A percentile compares a stretch with the other conserved stretches of the same genome.
Conservation (phyloP, 257 asterid genomes). For the Osmanthus fragrans region DNA sequence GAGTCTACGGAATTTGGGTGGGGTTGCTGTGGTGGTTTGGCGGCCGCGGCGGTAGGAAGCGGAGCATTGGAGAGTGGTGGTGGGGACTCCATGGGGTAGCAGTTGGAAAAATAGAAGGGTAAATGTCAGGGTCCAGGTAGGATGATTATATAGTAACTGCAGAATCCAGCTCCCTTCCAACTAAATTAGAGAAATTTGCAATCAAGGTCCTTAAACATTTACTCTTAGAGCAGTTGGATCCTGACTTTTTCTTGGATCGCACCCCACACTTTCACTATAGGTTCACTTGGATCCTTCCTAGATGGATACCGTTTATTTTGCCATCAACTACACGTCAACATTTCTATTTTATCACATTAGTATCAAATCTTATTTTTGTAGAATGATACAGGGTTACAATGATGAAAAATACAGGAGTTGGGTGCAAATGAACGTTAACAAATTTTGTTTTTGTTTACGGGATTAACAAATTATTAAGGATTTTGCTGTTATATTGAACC, state of each 20-base stretch:
- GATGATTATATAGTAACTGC: slow-evolving; percentile 33
- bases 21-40: slow-evolving; percentile 28
- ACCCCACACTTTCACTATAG: neutral
- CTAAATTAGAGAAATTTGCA: slow-evolving; percentile 2
- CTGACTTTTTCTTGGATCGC: neutral
- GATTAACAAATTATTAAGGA: too few species aligned
- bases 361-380: too few species aligned
- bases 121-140: slow-evolving; percentile 33
- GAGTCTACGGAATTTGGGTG: slow-evolving; percentile 60
- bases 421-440: too few species aligned
- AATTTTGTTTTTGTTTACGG: too few species aligned
- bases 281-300: too few species aligned
- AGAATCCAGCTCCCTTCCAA: slow-evolving; percentile 39
- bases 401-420: too few species aligned
- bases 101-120: slow-evolving; percentile 11
- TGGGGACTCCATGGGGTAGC: slow-evolving; percentile 65
- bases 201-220: neutral
- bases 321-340: neutral
- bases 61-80: slow-evolving; percentile 51
- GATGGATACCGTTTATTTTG: too few species aligned
- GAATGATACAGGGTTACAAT: too few species aligned
- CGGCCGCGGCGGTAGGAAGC: neutral
- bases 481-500: too few species aligned
- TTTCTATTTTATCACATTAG: too few species aligned
- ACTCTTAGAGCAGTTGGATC: neutral